Evolutionary conservation across 2,329 filamentous ascomycete species (phyloP).

Genomic region (Bipolaris cookei): DNA sequence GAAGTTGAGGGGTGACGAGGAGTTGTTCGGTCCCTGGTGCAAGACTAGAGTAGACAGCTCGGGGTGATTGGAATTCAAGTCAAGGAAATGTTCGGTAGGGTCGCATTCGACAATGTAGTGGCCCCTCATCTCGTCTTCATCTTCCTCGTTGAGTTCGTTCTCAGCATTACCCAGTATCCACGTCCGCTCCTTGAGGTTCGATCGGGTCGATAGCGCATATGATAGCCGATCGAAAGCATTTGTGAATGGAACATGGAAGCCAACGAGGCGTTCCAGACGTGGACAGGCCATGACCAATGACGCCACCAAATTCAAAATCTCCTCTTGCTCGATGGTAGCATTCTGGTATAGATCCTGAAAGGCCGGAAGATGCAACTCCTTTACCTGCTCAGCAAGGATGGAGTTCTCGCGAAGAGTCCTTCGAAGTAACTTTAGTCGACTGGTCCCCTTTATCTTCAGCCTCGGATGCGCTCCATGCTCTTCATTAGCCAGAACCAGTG

Average conservation of each 20-base stretch:
- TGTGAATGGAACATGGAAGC: constrained; percentile 60
- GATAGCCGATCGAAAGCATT: constrained; percentile 62
- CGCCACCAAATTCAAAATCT: constrained; percentile 60
- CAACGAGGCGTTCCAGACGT: constrained; percentile 61
- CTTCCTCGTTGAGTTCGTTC: constrained; percentile 31
- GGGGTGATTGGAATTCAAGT: constrained; percentile 60
- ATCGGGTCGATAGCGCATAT: constrained; percentile 62
- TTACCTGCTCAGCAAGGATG: constrained; percentile 59
- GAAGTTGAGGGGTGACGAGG: constrained; percentile 56
- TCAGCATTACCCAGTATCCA: constrained; percentile 57
- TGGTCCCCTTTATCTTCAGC: constrained; percentile 56
- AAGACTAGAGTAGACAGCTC: constrained; percentile 62
- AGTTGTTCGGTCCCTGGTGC: constrained; percentile 41
- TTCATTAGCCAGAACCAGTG: constrained; percentile 58
- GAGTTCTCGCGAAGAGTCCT: constrained; percentile 61
- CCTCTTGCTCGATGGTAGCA: constrained; percentile 53
- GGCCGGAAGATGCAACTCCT: constrained; percentile 60
- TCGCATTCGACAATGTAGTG: constrained; percentile 54
- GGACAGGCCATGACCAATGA: constrained; percentile 66
- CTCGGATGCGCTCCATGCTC: constrained; percentile 34
- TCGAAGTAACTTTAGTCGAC: constrained; percentile 61
- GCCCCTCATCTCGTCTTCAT: constrained; percentile 36
- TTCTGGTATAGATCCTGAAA: constrained; percentile 51
- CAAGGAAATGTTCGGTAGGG: constrained; percentile 59
- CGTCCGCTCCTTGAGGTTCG: constrained; percentile 60